These are phyloP conservation scores for Stemphylium vesicarium DNA, from an alignment of 2,329 filamentous ascomycete genomes.

Conservation along the genomic window DNA sequence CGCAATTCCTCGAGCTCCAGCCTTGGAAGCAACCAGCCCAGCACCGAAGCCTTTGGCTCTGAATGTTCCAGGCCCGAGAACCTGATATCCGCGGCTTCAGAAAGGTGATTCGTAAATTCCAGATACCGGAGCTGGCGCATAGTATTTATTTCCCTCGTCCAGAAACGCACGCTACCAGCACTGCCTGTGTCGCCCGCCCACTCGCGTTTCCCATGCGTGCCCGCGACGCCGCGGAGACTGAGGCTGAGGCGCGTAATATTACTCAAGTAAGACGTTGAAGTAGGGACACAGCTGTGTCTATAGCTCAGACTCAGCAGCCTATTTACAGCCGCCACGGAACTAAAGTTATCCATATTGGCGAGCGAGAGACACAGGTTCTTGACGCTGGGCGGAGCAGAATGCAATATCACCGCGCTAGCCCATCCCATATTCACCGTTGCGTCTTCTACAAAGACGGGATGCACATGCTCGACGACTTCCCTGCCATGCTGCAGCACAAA, in stretches of 20 bases:
- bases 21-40: neutral
- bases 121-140: neutral
- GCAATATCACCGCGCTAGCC: neutral
- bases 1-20: neutral
- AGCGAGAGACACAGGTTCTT: neutral
- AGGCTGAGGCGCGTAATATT: neutral
- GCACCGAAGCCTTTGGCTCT: neutral
- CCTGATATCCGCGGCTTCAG: neutral
- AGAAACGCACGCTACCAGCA: neutral
- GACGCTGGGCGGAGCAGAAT: neutral
- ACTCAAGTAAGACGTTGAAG: neutral
- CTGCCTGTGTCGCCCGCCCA: neutral
- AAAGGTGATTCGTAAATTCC: neutral
- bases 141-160: neutral
- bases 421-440: neutral
- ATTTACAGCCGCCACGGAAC: neutral
- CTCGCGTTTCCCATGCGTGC: neutral
- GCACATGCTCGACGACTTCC: neutral
- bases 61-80: neutral
- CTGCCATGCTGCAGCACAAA: neutral
- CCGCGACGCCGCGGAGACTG: neutral
- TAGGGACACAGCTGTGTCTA: neutral
- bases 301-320: neutral
- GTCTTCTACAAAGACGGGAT: neutral
- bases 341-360: neutral